Evolutionary conservation across 176 grass and related monocot genomes (phyloP).

Genomic region (Triticum monococcum): DNA sequence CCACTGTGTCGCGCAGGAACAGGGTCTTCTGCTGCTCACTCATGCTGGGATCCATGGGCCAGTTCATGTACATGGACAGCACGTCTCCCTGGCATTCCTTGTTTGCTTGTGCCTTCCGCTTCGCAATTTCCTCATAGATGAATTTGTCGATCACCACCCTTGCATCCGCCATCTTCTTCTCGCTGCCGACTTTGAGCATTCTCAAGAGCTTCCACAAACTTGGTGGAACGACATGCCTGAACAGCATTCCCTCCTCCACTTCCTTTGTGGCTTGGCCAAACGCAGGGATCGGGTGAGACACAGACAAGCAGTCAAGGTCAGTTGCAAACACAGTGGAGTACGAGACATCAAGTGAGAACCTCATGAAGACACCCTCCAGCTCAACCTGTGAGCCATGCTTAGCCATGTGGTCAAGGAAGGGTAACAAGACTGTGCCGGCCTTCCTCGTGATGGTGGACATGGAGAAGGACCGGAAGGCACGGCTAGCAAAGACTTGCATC

Average conservation of each 20-base stretch:
- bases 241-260: slow-evolving; percentile 51
- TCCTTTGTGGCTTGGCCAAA: slow-evolving; percentile 57
- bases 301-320: slow-evolving; percentile 47
- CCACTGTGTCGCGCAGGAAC: slow-evolving; percentile 48
- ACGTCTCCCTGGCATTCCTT: slow-evolving; percentile 31
- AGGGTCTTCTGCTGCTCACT: slow-evolving; percentile 24
- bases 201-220: slow-evolving; percentile 56
- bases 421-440: slow-evolving; percentile 37
- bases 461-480: slow-evolving; percentile 45
- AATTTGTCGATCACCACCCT: slow-evolving; percentile 47
- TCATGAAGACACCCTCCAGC: slow-evolving; percentile 57
- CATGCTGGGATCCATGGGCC: slow-evolving; percentile 14
- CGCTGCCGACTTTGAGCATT: slow-evolving; percentile 55
- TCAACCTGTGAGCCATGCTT: slow-evolving; percentile 26
- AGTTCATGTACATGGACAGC: slow-evolving; percentile 48
- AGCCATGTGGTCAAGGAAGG: slow-evolving; percentile 52
- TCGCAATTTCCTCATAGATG: slow-evolving; percentile 41
- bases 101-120: slow-evolving; percentile 26
- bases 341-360: slow-evolving; percentile 53
- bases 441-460: slow-evolving; percentile 39
- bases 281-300: slow-evolving; percentile 29
- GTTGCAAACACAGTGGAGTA: slow-evolving; percentile 54
- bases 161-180: slow-evolving; percentile 54
- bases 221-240: slow-evolving; percentile 51
- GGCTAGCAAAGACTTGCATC: slow-evolving; percentile 37